Percentiles rank a stretch among this genome's conserved stretches.
Evolutionary conservation across 2,329 filamentous ascomycete genomes (phyloP).

Genomic region (Botrytis paeoniae): DNA sequence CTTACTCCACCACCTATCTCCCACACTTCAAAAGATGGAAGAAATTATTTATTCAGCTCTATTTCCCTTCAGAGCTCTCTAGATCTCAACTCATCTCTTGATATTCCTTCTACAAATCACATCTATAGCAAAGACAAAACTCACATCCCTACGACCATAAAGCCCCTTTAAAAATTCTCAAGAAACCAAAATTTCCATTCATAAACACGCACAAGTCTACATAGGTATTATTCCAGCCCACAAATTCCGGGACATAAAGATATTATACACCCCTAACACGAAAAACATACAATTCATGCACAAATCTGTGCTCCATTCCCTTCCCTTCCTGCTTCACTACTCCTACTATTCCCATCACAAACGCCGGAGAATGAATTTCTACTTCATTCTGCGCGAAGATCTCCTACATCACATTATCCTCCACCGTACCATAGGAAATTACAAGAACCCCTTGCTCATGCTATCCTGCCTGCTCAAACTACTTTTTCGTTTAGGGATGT

Average conservation of each 20-base stretch:
- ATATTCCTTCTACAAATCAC: neutral
- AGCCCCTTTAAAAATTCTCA: neutral
- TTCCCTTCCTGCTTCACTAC: neutral
- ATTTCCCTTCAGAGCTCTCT: neutral
- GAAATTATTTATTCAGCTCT: neutral
- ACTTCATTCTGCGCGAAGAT: neutral
- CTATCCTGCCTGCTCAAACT: constrained; percentile 62
- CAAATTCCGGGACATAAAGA: neutral
- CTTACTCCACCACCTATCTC: neutral
- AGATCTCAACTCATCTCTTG: neutral
- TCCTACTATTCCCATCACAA: neutral
- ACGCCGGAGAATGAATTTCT: neutral
- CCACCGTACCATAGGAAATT: constrained; percentile 4
- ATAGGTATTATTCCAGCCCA: neutral
- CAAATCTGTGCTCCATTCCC: neutral
- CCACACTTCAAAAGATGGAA: neutral
- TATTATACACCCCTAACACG: constrained; percentile 1
- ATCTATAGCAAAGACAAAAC: too few relatives aligned
- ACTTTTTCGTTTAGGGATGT: constrained; percentile 63
- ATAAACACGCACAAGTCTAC: constrained; percentile 1
- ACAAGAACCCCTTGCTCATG: constrained; percentile 77
- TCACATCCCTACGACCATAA: neutral
- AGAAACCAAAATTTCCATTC: neutral
- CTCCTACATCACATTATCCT: neutral
- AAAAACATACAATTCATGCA: constrained; percentile 11